These are phyloP conservation scores for Ricinus communis DNA, from an alignment of 345 rosid species.

Conservation along the genomic window DNA sequence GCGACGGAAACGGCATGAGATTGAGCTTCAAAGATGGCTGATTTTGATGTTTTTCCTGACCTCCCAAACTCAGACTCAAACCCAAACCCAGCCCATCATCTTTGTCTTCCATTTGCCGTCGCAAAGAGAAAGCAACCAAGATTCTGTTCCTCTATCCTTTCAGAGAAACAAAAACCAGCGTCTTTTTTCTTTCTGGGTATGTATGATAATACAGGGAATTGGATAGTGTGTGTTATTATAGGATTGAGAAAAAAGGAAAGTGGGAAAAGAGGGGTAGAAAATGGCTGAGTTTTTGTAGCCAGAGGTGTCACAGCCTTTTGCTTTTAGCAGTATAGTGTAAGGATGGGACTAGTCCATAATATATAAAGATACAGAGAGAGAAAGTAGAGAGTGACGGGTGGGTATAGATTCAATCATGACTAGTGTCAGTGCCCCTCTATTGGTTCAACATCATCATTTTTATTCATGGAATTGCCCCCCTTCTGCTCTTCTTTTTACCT, in stretches of 20 bases:
- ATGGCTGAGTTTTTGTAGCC: conserved; percentile 24
- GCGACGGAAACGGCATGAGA: conserved; percentile 43
- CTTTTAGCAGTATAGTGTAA: conserved; percentile 37
- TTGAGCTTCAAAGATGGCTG: conserved; percentile 42
- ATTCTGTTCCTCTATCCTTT: neutral
- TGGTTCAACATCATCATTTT: conserved; percentile 30
- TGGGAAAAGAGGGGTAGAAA: conserved; percentile 26
- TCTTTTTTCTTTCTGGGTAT: too few species aligned
- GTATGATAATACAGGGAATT: too few species aligned
- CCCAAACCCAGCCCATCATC: conserved; percentile 57
- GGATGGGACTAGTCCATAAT: conserved; percentile 47
- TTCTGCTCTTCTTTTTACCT: neutral
- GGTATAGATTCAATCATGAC: conserved; percentile 68
- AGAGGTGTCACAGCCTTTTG: conserved; percentile 35
- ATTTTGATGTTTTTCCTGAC: conserved; percentile 12
- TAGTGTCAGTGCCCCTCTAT: conserved; percentile 49
- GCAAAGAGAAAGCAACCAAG: too few species aligned
- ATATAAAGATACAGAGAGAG: conserved; percentile 17
- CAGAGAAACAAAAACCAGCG: neutral
- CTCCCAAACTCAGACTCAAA: conserved; percentile 45
- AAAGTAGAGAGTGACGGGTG: conserved; percentile 45
- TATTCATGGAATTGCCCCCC: neutral
- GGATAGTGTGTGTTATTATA: neutral
- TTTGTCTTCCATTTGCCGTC: conserved; percentile 64
- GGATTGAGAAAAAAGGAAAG: conserved; percentile 24